phyloP scores from a whole-genome alignment of 2,329 filamentous ascomycete genomes.

The Colletotrichum australisinense region DNA sequence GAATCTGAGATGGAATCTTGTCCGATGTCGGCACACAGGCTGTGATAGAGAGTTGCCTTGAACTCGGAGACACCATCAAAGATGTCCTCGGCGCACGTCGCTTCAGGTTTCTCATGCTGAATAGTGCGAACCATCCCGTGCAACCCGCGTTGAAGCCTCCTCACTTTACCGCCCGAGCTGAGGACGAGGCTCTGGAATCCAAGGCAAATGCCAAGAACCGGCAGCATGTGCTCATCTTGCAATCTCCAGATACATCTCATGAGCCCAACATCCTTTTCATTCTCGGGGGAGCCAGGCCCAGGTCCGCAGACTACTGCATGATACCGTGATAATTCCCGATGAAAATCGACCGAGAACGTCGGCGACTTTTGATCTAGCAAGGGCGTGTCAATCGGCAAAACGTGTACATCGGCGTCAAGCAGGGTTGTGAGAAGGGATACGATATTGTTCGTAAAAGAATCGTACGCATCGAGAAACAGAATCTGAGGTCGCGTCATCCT shows the following conservation, averaged over 20 bases:
- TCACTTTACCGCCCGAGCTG: constrained; percentile 74
- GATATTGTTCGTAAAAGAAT: constrained; percentile 97
- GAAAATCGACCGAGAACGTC: constrained; percentile 57
- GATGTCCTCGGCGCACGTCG: constrained; percentile 60
- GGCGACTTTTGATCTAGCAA: constrained; percentile 56
- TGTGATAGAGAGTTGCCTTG: constrained; percentile 82
- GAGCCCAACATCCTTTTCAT: constrained; percentile 81
- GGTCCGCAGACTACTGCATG: constrained; percentile 92
- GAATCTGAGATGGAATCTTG: constrained; percentile 52
- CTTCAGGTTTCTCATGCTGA: constrained; percentile 56
- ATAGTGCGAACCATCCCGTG: constrained; percentile 85
- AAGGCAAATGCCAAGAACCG: constrained; percentile 88
- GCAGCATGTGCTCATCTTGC: constrained; percentile 68
- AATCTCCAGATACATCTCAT: constrained; percentile 83
- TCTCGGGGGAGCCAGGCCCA: constrained; percentile 84
- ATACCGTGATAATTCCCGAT: constrained; percentile 68
- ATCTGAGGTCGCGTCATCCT: constrained; percentile 61
- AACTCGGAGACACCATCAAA: constrained; percentile 72
- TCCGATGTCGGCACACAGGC: constrained; percentile 66
- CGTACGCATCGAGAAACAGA: constrained; percentile 94
- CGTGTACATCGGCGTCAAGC: constrained; percentile 74
- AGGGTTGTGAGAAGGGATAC: constrained; percentile 81
- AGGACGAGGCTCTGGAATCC: constrained; percentile 87
- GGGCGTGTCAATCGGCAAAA: constrained; percentile 77
- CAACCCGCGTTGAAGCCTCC: constrained; percentile 76